Conservation (phyloP, 306 rosid genomes). For the Heteromeles arbutifolia region DNA sequence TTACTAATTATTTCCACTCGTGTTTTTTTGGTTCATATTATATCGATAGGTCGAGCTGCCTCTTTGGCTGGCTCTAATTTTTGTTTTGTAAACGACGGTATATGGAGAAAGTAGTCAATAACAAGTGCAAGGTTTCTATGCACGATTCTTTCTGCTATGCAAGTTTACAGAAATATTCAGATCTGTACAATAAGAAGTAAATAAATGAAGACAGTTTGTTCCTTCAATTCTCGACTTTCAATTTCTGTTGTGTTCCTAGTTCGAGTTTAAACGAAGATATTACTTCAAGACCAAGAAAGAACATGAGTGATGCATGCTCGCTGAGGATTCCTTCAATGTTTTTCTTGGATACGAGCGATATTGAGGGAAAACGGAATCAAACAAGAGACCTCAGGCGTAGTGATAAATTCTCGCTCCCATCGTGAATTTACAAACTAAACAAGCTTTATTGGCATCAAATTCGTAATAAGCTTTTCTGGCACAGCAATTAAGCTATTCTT, state of each 20-base stretch:
- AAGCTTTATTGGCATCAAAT: too few relatives aligned
- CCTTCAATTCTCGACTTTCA: not conserved
- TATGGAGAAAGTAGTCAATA: not conserved
- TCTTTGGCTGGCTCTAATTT: constrained; percentile 1
- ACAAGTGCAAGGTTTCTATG: not conserved
- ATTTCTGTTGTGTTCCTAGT: not conserved
- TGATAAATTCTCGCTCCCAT: too few relatives aligned
- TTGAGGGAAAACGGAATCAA: too few relatives aligned
- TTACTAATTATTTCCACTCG: not conserved
- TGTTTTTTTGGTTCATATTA: not conserved
- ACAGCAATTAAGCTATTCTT: too few relatives aligned
- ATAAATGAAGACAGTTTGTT: not conserved
- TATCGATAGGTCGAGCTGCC: constrained; percentile 3
- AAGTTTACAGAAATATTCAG: not conserved
- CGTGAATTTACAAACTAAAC: too few relatives aligned
- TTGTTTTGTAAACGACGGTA: not conserved
- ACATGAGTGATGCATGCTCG: not conserved
- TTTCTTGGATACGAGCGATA: too few relatives aligned
- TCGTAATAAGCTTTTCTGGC: too few relatives aligned
- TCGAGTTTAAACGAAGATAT: not conserved
- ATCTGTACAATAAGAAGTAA: not conserved
- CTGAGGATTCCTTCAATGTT: not conserved
- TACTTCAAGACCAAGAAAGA: not conserved
- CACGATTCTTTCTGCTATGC: not conserved
- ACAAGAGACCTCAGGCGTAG: too few relatives aligned